These are phyloP conservation scores for Pseudoscleropodium purum DNA, from an alignment of 225 moss, liverwort and hornwort species.

Conservation along the genomic window DNA sequence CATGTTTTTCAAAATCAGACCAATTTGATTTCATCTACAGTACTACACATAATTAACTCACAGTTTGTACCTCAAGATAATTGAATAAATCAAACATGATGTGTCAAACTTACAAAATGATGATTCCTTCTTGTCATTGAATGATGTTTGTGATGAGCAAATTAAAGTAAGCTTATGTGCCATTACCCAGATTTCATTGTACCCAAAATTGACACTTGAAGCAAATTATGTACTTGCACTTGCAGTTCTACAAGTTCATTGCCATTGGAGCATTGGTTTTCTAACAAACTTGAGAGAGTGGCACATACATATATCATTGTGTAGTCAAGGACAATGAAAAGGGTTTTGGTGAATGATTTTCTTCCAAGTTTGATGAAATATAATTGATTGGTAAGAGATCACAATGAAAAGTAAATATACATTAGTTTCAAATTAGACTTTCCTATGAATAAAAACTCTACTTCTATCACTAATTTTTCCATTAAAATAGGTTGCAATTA, in stretches of 20 bases:
- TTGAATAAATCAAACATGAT: not conserved
- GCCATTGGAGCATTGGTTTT: no score
- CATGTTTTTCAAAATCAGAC: not conserved
- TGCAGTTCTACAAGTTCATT: not conserved
- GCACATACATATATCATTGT: not conserved
- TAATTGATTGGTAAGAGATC: not conserved
- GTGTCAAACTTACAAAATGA: not conserved
- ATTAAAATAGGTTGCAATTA: not conserved
- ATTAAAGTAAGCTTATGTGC: no score
- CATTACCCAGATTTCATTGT: not conserved
- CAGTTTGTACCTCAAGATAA: not conserved
- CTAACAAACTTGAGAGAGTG: no score
- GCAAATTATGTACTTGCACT: not conserved
- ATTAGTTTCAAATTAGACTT: no score
- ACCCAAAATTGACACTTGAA: not conserved
- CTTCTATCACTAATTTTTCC: accelerated
- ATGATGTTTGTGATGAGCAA: not conserved
- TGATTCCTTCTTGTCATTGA: no score
- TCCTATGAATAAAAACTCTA: no score
- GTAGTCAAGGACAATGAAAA: not conserved
- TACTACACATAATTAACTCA: not conserved
- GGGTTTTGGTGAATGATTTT: accelerated
- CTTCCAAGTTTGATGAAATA: not conserved
- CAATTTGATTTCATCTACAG: not conserved
- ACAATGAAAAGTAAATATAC: no score